Evolutionary conservation across 139 green algal genomes (phyloP), one percentile per base, ranked within the genome.

Genomic region (Micractinium conductrix): DNA sequence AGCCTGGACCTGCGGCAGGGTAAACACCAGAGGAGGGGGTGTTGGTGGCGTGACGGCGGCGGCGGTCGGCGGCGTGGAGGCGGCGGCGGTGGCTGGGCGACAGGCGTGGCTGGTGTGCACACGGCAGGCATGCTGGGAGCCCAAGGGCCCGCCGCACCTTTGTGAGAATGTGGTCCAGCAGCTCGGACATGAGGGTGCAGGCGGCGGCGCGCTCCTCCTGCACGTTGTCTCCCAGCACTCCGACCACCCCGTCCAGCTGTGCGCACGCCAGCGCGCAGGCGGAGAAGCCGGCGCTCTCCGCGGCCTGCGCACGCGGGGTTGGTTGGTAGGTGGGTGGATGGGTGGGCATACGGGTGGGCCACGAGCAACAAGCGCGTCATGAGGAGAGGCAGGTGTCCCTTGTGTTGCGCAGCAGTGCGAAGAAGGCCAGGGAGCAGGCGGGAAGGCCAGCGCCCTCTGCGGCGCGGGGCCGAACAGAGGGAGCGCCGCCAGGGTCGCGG

Each of bases 141-240:
- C 63, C n/a, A 43, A 24, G 14, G 2, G 7, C 6, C 8, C 37
- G 2, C 26, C 70, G 2, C 82, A 86, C 74, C 43, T 38, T 48
- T 26, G 82, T 86, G 28, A 86, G 48, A 7, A 88, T 50, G 43
- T 12, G 9, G 55, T 55, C 33, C 74, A 88, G 84, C 69, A 85
- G 69, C 53, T 85, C 72, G 0, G 40, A 16, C 75, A 80, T 81
- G 44, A 84, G 67, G 50, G 48, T 63, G 42, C 69, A 28, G 21
- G 43, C 84, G 3, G 79, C 26, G n/a, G 58, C 62, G 40, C 84
- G 78, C 71, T 88, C 84, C 70, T 88, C 50, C 26, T 42, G 17
- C 40, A 88, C 9, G n/a, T 80, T 85, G 14, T 78, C 43, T 8
- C 12, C 33, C 68, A 88, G 62, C 43, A 22, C 42, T n/a, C 30